These are phyloP conservation scores for Kregervanrija fluxuum DNA, from an alignment of 805 yeast species.

Conservation along the genomic window DNA sequence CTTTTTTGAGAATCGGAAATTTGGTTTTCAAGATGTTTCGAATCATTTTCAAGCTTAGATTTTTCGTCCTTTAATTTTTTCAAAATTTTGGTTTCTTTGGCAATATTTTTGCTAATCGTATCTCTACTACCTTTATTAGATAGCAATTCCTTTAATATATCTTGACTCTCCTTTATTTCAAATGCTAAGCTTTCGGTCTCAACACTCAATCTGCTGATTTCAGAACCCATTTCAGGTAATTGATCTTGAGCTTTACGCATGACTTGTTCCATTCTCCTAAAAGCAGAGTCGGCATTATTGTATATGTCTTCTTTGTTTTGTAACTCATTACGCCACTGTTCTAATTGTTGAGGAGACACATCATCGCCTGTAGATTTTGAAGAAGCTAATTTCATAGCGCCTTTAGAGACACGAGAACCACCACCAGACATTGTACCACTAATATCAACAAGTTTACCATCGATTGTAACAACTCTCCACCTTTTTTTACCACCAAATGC, in stretches of 20 bases:
- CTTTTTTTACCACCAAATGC: constrained; percentile 72
- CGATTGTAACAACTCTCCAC: constrained; percentile 85
- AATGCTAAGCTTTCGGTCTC: constrained; percentile 56
- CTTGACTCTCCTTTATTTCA: constrained; percentile 43
- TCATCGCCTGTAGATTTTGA: constrained; percentile 19
- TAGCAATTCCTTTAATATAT: constrained; percentile 33
- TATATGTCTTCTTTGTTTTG: constrained; percentile 41
- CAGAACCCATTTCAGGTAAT: constrained; percentile 61
- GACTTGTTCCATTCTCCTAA: constrained; percentile 51
- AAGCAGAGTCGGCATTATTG: constrained; percentile 36
- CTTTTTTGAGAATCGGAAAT: constrained; percentile 62
- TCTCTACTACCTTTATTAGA: constrained; percentile 23
- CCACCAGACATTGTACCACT: constrained; percentile 98
- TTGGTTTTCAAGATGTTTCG: constrained; percentile 46
- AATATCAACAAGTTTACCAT: constrained; percentile 85
- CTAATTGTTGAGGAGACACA: constrained; percentile 49
- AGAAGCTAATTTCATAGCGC: constrained; percentile 63
- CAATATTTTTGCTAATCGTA: constrained; percentile 20
- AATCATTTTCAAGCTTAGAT: constrained; percentile 40
- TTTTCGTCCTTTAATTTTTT: constrained; percentile 21
- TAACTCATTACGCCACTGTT: constrained; percentile 45
- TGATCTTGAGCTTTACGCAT: constrained; percentile 53
- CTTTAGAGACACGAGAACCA: constrained; percentile 62
- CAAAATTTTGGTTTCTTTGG: constrained; percentile 30
- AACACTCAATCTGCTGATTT: constrained; percentile 48